Base-by-base conservation (phyloP, 352 stramenopile genomes). In the Discostella stelligera region DNA sequence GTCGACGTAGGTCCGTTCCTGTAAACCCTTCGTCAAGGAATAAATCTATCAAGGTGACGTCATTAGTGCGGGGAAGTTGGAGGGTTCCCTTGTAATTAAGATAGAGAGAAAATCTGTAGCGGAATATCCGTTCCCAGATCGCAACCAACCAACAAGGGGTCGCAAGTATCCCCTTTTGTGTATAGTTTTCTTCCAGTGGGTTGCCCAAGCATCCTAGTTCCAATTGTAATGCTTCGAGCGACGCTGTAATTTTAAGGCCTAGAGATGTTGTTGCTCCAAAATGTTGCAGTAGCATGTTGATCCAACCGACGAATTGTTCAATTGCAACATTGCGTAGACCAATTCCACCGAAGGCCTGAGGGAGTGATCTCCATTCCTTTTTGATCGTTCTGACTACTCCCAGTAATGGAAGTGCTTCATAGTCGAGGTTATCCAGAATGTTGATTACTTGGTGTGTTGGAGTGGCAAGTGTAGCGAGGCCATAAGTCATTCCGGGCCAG, bases 401-500 rank as follows among this genome's bases (percentile, higher is more conserved):
- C 32, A 81, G 39, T 3, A 61, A 63, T 7, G 49, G 21, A 4
- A 80, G 72, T 16, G 75, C 54, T 3, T 30, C 1, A 21, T 52
- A 70, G 9, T 79, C 13, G 2, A 39, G 2, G 0, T 21, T 23
- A 4, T 46, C 7, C 0, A 74, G 55, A 3, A 68, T n/a, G 5
- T 20, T 0, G 3, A 21, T n/a, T 20, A 37, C 16, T 0, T 11
- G 48, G 0, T 64, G 21, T 0, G 70, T 25, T 8, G 37, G 23
- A 7, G 32, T 71, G 11, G 56, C 14, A 0, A 74, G 21, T 14
- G 65, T 74, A 2, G 18, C 65, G 0, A 74, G 13, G 20, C 67
- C 55, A 16, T 75, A 75, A 2, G 46, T 23, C 11, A 75, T 21
- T 0, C 69, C 69, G n/a, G 69, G 27, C 69, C 59, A 77, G 8